Percentiles rank a stretch among this genome's conserved stretches.
Evolutionary conservation across 2,329 filamentous ascomycete genomes (phyloP).

Genomic region (Beauveria caledonica): DNA sequence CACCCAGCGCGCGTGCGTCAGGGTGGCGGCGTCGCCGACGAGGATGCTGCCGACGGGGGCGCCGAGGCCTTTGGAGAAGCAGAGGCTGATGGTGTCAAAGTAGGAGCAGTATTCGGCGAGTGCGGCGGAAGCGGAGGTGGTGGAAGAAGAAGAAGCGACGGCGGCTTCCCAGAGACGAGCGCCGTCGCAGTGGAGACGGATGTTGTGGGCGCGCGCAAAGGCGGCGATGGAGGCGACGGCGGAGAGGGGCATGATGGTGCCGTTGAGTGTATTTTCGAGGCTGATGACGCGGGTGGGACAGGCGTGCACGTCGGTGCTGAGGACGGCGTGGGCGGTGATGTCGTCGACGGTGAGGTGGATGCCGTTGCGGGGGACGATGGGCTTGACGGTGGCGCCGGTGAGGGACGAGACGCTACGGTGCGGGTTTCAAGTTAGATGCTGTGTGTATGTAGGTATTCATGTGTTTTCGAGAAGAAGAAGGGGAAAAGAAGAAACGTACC

Average conservation of each 20-base stretch:
- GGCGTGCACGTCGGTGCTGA: slow-evolving; percentile 64
- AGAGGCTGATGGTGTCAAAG: slow-evolving; percentile 69
- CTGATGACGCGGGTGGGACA: slow-evolving; percentile 76
- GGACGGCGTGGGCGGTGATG: slow-evolving; percentile 54
- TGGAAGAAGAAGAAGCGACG: slow-evolving; percentile 46
- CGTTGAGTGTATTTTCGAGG: slow-evolving; percentile 78
- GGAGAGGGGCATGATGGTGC: slow-evolving; percentile 66
- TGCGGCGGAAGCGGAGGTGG: slow-evolving; percentile 31
- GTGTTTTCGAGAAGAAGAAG: not conserved
- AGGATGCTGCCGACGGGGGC: slow-evolving; percentile 74
- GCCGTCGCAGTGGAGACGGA: slow-evolving; percentile 71
- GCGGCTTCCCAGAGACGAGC: slow-evolving; percentile 78
- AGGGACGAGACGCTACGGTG: slow-evolving; percentile 55
- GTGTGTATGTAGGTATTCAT: slow-evolving; percentile 13
- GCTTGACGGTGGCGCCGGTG: slow-evolving; percentile 61
- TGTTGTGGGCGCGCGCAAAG: slow-evolving; percentile 56
- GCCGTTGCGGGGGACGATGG: slow-evolving; percentile 61
- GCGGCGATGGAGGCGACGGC: slow-evolving; percentile 62
- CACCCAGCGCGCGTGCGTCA: slow-evolving; percentile 33
- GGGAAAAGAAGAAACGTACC: slow-evolving; percentile 30
- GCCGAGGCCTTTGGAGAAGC: slow-evolving; percentile 76
- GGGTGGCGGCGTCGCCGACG: slow-evolving; percentile 38
- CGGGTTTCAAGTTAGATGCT: not conserved
- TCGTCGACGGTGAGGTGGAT: slow-evolving; percentile 71
- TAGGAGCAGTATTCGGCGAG: slow-evolving; percentile 58